phyloP scores from a whole-genome alignment of 2,329 filamentous ascomycete species.

The Ceratocystis variospora region DNA sequence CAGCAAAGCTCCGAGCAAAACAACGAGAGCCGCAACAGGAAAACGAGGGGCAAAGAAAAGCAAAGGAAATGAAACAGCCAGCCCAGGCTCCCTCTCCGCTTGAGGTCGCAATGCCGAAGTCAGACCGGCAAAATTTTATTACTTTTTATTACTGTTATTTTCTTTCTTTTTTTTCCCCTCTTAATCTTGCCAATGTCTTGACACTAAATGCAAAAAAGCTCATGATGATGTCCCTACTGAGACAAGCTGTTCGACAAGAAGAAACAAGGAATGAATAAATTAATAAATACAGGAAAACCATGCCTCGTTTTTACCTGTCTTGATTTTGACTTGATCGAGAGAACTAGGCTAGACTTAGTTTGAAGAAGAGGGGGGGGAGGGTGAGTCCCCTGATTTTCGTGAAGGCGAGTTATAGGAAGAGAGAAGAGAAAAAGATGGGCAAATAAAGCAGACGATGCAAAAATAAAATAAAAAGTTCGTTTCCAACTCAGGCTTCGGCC shows the following conservation, averaged over 20 bases:
- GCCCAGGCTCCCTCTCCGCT: not conserved
- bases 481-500: not conserved
- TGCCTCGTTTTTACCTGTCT: not conserved
- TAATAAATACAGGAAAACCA: not conserved
- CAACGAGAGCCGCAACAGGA: not conserved
- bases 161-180: not conserved
- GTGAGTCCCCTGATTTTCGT: not conserved
- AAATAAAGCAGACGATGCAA: not conserved
- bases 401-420: not conserved
- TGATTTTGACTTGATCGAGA: not conserved
- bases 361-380: not conserved
- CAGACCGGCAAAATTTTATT: not conserved
- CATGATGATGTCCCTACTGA: not conserved
- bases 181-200: not conserved
- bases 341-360: not conserved
- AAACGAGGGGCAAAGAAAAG: not conserved
- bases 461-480: not conserved
- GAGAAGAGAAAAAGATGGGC: not conserved
- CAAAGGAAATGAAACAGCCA: not conserved
- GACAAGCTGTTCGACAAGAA: not conserved
- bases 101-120: conserved; percentile 6
- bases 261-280: not conserved
- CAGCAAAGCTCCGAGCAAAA: not conserved
- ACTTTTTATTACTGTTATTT: not conserved
- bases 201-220: not conserved